Evolutionary conservation across 164 flowering plant species (phyloP), one percentile per base, ranked within the genome.

Genomic region (Stephania japonica): DNA sequence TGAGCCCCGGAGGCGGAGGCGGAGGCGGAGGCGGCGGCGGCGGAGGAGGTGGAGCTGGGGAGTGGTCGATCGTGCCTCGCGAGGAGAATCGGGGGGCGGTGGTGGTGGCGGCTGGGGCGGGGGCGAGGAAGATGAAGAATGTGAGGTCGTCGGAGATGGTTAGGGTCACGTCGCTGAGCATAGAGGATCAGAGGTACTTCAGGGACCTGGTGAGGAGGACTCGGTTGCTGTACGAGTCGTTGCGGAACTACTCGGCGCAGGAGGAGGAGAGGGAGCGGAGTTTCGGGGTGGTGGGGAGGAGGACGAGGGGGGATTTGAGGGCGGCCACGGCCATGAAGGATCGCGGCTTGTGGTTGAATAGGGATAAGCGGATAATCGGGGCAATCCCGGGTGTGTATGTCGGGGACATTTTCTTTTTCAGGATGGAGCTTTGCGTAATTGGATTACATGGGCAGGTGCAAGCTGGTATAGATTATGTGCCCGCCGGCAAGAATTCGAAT

Each of bases 281-380:
- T 18, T 24, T 66, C 0, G 77, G 80, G 62, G 19, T 14, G 62
- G 19, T 14, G 2, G 78, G 76, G 44, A 70, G 67, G 69, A 78
- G 87, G 63, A 42, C 41, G 25, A 78, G 90, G 12, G 87, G 86
- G 7, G 97, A 90, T 78, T 67, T 90, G 70, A 79, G 68, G 44
- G 91, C 97, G 1, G 82, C 90, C 0, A 27, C 85, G 0, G 24
- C 82, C 70, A 83, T 94, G 95, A 80, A 75, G 73, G 84, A 83
- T 1, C 62, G 82, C 3, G 91, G 86, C 2, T 61, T 89, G 66
- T 92, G 97, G 94, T 63, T 92, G 72, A 85, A 92, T 75, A 82
- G 92, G 23, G 97, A 92, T 47, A 88, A 89, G 76, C 72, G 94
- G 49, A 87, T 92, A 6, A 87, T 94, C 12, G 98, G 98, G 2